Evolutionary conservation across 2,329 filamentous ascomycete species (phyloP).

Genomic region (Ascochyta koolunga): DNA sequence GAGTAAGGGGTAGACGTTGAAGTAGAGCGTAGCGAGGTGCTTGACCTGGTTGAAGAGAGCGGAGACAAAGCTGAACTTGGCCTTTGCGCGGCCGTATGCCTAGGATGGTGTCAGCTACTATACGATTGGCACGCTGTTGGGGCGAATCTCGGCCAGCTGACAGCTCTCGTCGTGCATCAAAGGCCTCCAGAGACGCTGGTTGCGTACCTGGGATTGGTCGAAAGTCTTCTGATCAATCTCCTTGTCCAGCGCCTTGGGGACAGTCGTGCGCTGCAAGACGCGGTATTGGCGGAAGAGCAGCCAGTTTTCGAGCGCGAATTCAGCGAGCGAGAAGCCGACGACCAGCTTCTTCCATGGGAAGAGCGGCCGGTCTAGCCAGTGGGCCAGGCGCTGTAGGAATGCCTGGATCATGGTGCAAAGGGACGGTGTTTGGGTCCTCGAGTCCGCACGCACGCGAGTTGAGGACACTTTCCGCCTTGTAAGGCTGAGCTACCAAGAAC

Average conservation of each 20-base stretch:
- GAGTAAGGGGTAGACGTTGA: slow-evolving; percentile 86
- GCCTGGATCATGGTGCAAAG: slow-evolving; percentile 45
- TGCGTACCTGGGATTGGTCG: slow-evolving; percentile 80
- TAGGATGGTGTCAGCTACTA: slow-evolving; percentile 28
- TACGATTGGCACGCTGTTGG: not conserved
- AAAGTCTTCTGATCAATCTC: slow-evolving; percentile 90
- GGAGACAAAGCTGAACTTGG: slow-evolving; percentile 82
- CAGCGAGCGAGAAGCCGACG: slow-evolving; percentile 88
- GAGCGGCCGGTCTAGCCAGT: slow-evolving; percentile 84
- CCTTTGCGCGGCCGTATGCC: slow-evolving; percentile 95
- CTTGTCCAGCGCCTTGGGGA: slow-evolving; percentile 84
- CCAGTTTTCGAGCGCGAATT: slow-evolving; percentile 89
- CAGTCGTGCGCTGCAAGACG: slow-evolving; percentile 77
- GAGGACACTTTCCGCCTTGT: slow-evolving; percentile 29
- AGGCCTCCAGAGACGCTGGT: not conserved
- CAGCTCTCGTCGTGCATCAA: no score
- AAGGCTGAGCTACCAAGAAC: slow-evolving; percentile 17
- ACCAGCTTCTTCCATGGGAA: slow-evolving; percentile 99
- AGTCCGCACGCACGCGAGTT: slow-evolving; percentile 24
- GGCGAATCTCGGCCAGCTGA: not conserved
- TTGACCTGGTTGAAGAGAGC: slow-evolving; percentile 86
- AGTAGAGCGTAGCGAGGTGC: slow-evolving; percentile 87
- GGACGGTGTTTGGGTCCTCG: slow-evolving; percentile 8
- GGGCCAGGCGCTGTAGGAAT: slow-evolving; percentile 69
- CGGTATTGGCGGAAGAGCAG: slow-evolving; percentile 89